phyloP scores from a whole-genome alignment of 371 early-diverging fungal genomes.

The Circinella minor region DNA sequence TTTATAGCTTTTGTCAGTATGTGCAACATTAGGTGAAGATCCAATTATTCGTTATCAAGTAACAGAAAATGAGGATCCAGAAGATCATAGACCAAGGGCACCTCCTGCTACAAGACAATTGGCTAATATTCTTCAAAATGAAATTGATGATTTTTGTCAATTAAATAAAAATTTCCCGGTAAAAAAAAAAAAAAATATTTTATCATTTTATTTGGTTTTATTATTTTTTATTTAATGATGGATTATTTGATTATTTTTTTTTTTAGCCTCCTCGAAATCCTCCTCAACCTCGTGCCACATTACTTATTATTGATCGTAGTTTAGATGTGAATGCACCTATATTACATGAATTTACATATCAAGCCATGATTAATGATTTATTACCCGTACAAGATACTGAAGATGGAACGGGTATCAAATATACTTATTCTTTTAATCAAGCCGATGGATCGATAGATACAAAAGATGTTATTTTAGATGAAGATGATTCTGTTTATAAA shows the following conservation, averaged over 20 bases:
- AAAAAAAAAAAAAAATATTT: slow-evolving; percentile 19
- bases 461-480: slow-evolving; percentile 69
- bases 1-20: slow-evolving; percentile 68
- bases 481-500: slow-evolving; percentile 78
- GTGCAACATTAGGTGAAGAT: slow-evolving; percentile 79
- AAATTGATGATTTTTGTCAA: slow-evolving; percentile 68
- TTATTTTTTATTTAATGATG: too few species aligned
- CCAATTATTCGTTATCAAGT: slow-evolving; percentile 89
- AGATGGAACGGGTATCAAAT: slow-evolving; percentile 60
- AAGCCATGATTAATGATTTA: slow-evolving; percentile 92
- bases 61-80: slow-evolving; percentile 60
- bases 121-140: slow-evolving; percentile 71
- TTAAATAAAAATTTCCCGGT: slow-evolving; percentile 66
- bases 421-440: slow-evolving; percentile 60
- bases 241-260: too few species aligned
- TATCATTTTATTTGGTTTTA: too few species aligned
- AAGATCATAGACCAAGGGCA: not conserved
- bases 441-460: slow-evolving; percentile 53
- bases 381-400: slow-evolving; percentile 68
- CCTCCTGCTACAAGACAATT: slow-evolving; percentile 41
- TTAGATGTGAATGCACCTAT: slow-evolving; percentile 88
- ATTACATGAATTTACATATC: slow-evolving; percentile 94
- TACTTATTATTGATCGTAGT: slow-evolving; percentile 91
- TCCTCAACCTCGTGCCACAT: slow-evolving; percentile 67
- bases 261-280: slow-evolving; percentile 48